Evolutionary conservation across 495 filamentous ascomycete genomes (phyloP).

Genomic region (Aspergillus olivimuriae): DNA sequence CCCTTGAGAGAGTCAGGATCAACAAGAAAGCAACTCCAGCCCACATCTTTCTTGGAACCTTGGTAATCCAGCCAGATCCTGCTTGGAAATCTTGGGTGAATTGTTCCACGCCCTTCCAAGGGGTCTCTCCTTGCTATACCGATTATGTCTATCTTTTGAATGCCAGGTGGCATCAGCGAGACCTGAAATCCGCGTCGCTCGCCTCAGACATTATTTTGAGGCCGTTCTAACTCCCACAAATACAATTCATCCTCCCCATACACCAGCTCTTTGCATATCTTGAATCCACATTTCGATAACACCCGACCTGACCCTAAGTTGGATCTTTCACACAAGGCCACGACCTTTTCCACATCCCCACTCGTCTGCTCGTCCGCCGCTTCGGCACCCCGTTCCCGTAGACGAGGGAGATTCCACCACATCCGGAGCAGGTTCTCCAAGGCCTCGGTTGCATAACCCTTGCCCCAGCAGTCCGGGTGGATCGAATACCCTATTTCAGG

Average conservation of each 20-base stretch:
- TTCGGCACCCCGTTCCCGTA: background rate
- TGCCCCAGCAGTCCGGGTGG: slow-evolving; percentile 2
- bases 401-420: background rate
- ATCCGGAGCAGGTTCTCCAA: background rate
- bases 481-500: background rate
- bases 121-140: too few species aligned
- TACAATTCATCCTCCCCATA: background rate
- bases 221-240: background rate
- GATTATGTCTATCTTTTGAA: too few species aligned
- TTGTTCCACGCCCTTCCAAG: too few species aligned
- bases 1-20: too few species aligned
- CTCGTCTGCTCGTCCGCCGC: too few species aligned
- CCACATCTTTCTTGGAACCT: too few species aligned
- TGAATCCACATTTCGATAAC: background rate
- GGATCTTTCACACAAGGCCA: background rate
- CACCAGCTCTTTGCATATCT: background rate
- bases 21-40: too few species aligned
- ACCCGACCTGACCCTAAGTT: background rate
- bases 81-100: too few species aligned
- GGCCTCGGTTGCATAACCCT: slow-evolving; percentile 3
- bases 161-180: too few species aligned
- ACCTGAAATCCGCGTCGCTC: too few species aligned
- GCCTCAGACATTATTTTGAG: too few species aligned
- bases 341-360: background rate
- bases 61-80: too few species aligned